Base-by-base conservation (phyloP, 257 asterid genomes). In the Jasminum sambac region DNA sequence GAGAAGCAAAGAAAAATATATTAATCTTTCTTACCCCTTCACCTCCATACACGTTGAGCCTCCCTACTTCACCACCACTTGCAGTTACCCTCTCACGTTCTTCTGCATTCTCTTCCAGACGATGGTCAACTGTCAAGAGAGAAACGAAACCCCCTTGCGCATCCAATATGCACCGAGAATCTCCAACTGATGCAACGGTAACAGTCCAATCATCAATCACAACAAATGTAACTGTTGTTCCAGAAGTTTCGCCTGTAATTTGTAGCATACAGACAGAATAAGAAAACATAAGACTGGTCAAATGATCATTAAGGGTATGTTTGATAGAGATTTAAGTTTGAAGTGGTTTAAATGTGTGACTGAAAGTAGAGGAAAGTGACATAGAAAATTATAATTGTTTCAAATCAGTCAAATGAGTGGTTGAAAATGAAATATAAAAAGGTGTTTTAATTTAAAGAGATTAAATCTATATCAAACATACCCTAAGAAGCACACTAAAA, bases 151-250 rank as follows among this genome's bases (percentile, higher is more conserved):
- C 97, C 0, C 97, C 97, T 77, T 84, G 96, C 0, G 96, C 83
- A 86, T 94, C 97, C 86, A 94, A 78, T 78, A 91, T 91, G 87
- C 97, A 91, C 39, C 96, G 87, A 73, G 99, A 94, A 85, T 94
- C 99, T 72, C 99, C 99, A 72, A 94, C 99, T 57, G 99, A 94
- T 66, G 99, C 99, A 74, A 91, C 99, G 55, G 99, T 94, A 74
- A 94, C 95, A 23, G 97, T 94, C 99, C 97, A 94, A n/a, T 89
- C 96, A 76, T 91, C 99, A 72, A 94, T 86, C 72, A 94, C 95
- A 37, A 91, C 97, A 74, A 94, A 91, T 59, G 97, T 94, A 69
- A 91, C 97, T 2, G 99, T 94, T 21, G 99, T 94, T 57, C 99
- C 97, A 70, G 97, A 91, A 57, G 93, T 94, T 84, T 94, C 97